Percentiles rank a stretch among this genome's conserved stretches.
Evolutionary conservation across 2,329 filamentous ascomycete species (phyloP).

Genomic region (Calonectria crousiana): DNA sequence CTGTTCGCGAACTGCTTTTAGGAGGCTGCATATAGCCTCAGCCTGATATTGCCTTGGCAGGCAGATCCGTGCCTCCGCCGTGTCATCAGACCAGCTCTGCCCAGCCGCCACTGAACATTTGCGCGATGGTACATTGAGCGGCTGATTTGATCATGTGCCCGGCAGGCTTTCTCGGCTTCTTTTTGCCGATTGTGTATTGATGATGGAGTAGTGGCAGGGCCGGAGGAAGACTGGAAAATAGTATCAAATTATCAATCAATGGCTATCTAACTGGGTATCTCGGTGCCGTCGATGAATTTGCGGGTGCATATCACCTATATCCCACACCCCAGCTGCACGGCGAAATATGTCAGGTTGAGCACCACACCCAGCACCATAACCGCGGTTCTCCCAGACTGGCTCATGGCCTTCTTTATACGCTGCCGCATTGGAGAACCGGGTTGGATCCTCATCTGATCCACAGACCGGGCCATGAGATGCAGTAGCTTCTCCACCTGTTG

Average conservation of each 20-base stretch:
- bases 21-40: neutral
- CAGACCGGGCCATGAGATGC: neutral
- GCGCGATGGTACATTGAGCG: neutral
- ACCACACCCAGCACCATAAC: neutral
- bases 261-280: neutral
- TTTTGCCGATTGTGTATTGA: too few species aligned
- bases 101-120: neutral
- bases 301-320: neutral
- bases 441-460: conserved; percentile 8
- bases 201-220: neutral
- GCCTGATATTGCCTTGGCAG: neutral
- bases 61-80: neutral
- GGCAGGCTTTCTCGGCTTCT: neutral
- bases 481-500: neutral
- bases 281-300: neutral
- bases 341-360: conserved; percentile 14
- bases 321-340: neutral
- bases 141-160: neutral
- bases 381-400: neutral
- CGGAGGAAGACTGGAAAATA: neutral
- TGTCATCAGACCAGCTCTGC: neutral
- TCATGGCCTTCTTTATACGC: conserved; percentile 2
- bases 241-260: neutral
- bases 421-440: conserved; percentile 7
- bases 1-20: neutral